phyloP scores from a whole-genome alignment of 1,139 yeast species.

The Debaryomycetaceae sp. region DNA sequence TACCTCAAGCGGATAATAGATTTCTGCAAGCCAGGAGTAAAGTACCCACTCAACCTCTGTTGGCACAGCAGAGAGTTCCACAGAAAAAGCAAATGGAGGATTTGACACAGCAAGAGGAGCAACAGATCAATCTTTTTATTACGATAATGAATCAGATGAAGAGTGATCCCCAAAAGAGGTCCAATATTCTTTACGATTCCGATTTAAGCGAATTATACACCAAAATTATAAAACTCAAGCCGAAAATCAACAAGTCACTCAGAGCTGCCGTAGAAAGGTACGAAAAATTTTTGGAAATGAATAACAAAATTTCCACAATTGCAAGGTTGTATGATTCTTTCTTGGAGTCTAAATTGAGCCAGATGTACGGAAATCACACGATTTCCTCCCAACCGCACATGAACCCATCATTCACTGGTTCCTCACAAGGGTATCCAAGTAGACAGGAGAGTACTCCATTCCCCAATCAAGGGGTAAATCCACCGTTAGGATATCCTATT shows the following conservation, averaged over 20 bases:
- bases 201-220: slow-evolving; percentile 63
- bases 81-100: slow-evolving; percentile 18
- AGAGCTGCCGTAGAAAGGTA: slow-evolving; percentile 63
- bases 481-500: not conserved
- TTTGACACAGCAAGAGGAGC: slow-evolving; percentile 60
- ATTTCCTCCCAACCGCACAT: slow-evolving; percentile 9
- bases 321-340: slow-evolving; percentile 75
- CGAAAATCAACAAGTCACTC: slow-evolving; percentile 68
- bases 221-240: slow-evolving; percentile 63
- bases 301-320: slow-evolving; percentile 77
- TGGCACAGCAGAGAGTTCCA: not conserved
- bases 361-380: slow-evolving; percentile 41
- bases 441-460: not conserved
- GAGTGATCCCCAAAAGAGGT: slow-evolving; percentile 44
- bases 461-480: not conserved
- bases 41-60: slow-evolving; percentile 2
- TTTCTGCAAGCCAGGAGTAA: slow-evolving; percentile 1
- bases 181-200: slow-evolving; percentile 58
- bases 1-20: slow-evolving; percentile 6
- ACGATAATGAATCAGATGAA: slow-evolving; percentile 57
- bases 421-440: not conserved
- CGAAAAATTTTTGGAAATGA: slow-evolving; percentile 71
- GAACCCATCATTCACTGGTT: not conserved
- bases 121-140: slow-evolving; percentile 65
- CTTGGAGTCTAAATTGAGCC: slow-evolving; percentile 62